Conservation (phyloP, 768 basidiomycete genomes). For the Kwoniella sp. region DNA sequence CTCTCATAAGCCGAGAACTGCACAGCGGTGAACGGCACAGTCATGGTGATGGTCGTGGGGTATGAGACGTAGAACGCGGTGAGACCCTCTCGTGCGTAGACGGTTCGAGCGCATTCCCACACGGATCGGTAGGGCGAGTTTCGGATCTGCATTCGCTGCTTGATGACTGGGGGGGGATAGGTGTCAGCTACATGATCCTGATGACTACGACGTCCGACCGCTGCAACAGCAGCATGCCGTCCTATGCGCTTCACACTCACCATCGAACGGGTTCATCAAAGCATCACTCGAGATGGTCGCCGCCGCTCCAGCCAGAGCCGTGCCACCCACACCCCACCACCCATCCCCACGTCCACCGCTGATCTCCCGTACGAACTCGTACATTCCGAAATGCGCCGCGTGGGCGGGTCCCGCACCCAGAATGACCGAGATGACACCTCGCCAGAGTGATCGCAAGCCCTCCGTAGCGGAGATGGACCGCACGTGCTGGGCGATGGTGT, state of each 20-base stretch:
- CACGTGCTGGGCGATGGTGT: conserved; percentile 45
- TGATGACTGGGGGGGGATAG: conserved; percentile 66
- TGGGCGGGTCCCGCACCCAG: conserved; percentile 97
- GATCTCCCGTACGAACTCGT: conserved; percentile 90
- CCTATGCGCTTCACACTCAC: conserved; percentile 63
- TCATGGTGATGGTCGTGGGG: conserved; percentile 93
- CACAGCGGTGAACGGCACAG: conserved; percentile 95
- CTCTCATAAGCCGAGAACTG: conserved; percentile 97
- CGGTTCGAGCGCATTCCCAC: conserved; percentile 73
- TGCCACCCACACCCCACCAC: conserved; percentile 73
- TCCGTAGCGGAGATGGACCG: conserved; percentile 79
- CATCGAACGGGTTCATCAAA: conserved; percentile 99
- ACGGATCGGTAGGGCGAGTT: conserved; percentile 86
- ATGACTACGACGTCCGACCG: no score
- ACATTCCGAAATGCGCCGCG: conserved; percentile 92
- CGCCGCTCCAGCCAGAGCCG: conserved; percentile 90
- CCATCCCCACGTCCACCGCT: conserved; percentile 68
- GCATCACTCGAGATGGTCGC: conserved; percentile 95
- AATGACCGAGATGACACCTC: conserved; percentile 92
- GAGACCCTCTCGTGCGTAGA: conserved; percentile 80
- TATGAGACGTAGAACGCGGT: conserved; percentile 96
- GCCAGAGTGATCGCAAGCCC: conserved; percentile 84
- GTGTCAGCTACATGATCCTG: background rate
- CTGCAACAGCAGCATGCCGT: no score
- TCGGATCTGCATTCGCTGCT: conserved; percentile 98